A percentile compares a stretch with the other conserved stretches of the same genome.
These are phyloP conservation scores for Didymellaceae sp. DNA, from an alignment of 2,329 filamentous ascomycete genomes.

Conservation along the genomic window DNA sequence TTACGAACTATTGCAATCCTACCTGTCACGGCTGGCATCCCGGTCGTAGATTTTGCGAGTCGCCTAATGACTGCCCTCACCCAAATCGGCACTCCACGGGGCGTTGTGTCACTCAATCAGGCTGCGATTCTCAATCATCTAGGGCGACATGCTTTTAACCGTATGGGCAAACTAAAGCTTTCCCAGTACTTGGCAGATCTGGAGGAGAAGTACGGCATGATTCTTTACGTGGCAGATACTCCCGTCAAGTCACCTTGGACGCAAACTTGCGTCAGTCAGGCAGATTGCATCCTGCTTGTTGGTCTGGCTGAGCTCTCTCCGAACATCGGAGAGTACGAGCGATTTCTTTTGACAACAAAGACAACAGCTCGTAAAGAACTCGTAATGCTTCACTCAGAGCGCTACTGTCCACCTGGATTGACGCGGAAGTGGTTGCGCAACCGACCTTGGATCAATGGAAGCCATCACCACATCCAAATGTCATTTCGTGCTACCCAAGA, in stretches of 20 bases:
- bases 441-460: slow-evolving; percentile 96
- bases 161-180: slow-evolving; percentile 94
- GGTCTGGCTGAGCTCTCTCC: slow-evolving; percentile 90
- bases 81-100: slow-evolving; percentile 88
- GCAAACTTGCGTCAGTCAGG: slow-evolving; percentile 95
- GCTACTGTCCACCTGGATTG: slow-evolving; percentile 83
- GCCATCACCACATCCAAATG: slow-evolving; percentile 98
- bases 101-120: slow-evolving; percentile 91
- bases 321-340: slow-evolving; percentile 92
- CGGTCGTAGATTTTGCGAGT: slow-evolving; percentile 93
- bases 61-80: slow-evolving; percentile 84
- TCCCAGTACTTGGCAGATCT: slow-evolving; percentile 95
- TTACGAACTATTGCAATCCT: slow-evolving; percentile 90
- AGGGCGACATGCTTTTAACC: slow-evolving; percentile 93
- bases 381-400: slow-evolving; percentile 85
- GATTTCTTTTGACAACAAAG: slow-evolving; percentile 95
- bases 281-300: slow-evolving; percentile 93
- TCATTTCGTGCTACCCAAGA: slow-evolving; percentile 77
- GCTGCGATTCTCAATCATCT: slow-evolving; percentile 93
- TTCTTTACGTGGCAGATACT: slow-evolving; percentile 95
- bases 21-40: slow-evolving; percentile 88
- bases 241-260: slow-evolving; percentile 98
- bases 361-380: slow-evolving; percentile 94
- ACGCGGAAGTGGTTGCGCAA: slow-evolving; percentile 88
- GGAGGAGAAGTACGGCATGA: slow-evolving; percentile 95